Evolutionary conservation across 2,329 filamentous ascomycete species (phyloP).

Genomic region (Monosporascus sp.): DNA sequence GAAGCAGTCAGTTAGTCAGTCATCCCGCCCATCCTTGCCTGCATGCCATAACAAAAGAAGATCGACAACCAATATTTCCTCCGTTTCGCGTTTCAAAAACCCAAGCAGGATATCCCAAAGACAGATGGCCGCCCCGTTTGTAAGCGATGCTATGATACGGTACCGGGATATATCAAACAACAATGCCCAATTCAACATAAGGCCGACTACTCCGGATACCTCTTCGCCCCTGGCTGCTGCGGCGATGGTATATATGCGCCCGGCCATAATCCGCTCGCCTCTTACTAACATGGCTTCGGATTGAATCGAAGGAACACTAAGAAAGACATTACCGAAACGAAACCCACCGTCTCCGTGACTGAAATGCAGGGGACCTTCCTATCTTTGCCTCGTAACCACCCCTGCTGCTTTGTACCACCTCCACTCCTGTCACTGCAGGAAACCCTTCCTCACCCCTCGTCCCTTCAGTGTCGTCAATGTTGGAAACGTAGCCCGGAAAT

Average conservation of each 20-base stretch:
- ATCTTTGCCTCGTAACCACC: neutral
- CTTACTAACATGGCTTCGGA: neutral
- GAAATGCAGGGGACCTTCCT: neutral
- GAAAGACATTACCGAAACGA: neutral
- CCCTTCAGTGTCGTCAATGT: neutral
- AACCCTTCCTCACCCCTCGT: neutral
- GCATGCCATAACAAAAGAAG: conserved; percentile 1
- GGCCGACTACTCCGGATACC: neutral
- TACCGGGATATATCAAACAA: neutral
- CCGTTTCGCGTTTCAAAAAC: conserved; percentile 4
- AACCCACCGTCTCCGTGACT: neutral
- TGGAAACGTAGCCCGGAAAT: neutral
- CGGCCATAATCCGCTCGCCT: neutral
- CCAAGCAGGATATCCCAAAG: neutral
- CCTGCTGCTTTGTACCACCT: too few species aligned
- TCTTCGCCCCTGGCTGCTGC: neutral
- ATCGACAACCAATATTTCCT: conserved; percentile 4
- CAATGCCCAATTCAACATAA: neutral
- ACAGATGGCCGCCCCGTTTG: neutral
- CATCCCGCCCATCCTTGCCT: conserved; percentile 4
- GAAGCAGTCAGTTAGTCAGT: neutral
- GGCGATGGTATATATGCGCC: neutral
- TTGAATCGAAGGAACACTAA: neutral
- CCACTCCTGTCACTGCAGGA: neutral
- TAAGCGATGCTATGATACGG: neutral